A percentile compares a stretch with the other conserved stretches of the same genome.
These are phyloP conservation scores for Aspergillus leporis DNA, from an alignment of 495 filamentous ascomycete genomes.

Conservation along the genomic window DNA sequence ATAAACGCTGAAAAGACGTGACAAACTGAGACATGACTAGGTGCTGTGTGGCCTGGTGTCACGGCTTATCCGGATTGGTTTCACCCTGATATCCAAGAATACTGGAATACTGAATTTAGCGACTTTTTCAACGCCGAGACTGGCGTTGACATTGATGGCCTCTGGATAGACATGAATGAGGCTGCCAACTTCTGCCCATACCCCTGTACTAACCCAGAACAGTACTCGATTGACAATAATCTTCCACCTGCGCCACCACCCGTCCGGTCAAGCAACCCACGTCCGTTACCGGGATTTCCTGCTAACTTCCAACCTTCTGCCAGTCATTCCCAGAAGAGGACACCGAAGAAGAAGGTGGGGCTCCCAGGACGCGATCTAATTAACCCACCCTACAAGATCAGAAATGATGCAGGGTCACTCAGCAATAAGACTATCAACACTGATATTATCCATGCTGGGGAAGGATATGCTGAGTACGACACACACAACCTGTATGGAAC, in stretches of 20 bases:
- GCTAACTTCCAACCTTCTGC: slow-evolving; percentile 63
- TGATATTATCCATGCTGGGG: slow-evolving; percentile 66
- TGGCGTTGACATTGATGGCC: slow-evolving; percentile 79
- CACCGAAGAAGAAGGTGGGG: slow-evolving; percentile 40
- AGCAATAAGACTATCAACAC: slow-evolving; percentile 75
- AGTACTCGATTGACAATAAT: slow-evolving; percentile 49
- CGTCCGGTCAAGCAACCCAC: slow-evolving; percentile 57
- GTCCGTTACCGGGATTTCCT: slow-evolving; percentile 70
- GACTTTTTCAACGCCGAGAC: slow-evolving; percentile 63
- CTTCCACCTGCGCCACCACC: slow-evolving; percentile 67
- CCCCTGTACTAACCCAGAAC: slow-evolving; percentile 66
- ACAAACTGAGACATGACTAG: slow-evolving; percentile 21
- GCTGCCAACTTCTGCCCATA: slow-evolving; percentile 71
- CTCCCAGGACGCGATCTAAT: slow-evolving; percentile 66
- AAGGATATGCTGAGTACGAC: slow-evolving; percentile 73
- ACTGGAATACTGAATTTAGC: slow-evolving; percentile 73
- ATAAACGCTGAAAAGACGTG: neutral
- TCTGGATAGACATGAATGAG: slow-evolving; percentile 91
- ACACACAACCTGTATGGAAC: slow-evolving; percentile 85
- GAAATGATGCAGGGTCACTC: slow-evolving; percentile 68
- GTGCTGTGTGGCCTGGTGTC: slow-evolving; percentile 83
- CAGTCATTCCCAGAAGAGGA: slow-evolving; percentile 15
- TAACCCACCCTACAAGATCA: slow-evolving; percentile 71
- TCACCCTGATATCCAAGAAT: slow-evolving; percentile 60
- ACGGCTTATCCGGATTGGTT: slow-evolving; percentile 89